Evolutionary conservation across 2,329 filamentous ascomycete genomes (phyloP).

Genomic region (Bipolaris zeicola): DNA sequence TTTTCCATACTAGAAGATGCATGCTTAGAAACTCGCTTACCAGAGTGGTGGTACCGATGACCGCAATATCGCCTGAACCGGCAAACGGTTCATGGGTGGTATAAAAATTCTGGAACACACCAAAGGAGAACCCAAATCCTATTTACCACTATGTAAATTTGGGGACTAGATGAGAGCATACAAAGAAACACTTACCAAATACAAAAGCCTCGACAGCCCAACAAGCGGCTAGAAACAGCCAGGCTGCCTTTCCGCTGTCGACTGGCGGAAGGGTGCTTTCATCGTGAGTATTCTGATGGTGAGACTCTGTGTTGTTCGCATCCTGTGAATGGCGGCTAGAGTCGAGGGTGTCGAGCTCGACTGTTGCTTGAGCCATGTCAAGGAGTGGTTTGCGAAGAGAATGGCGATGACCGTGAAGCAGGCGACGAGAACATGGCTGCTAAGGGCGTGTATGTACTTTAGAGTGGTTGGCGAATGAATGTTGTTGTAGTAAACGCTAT

Average conservation of each 20-base stretch:
- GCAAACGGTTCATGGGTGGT: conserved; percentile 63
- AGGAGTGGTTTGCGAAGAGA: no score
- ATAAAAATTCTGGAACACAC: conserved; percentile 74
- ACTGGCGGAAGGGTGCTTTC: background rate
- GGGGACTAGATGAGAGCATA: background rate
- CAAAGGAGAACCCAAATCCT: conserved; percentile 72
- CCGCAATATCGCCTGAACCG: conserved; percentile 59
- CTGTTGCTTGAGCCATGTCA: no score
- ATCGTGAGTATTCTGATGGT: no score
- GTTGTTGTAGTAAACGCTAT: no score
- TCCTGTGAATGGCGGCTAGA: no score
- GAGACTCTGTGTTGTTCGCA: no score
- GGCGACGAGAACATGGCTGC: no score
- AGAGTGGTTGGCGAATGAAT: no score
- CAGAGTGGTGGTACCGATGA: conserved; percentile 56
- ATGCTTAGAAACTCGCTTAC: conserved; percentile 15
- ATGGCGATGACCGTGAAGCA: no score
- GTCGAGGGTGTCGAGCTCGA: no score
- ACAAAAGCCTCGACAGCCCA: conserved; percentile 59
- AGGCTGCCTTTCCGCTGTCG: conserved; percentile 28
- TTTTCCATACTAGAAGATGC: conserved; percentile 8
- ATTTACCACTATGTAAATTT: background rate
- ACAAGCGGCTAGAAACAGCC: conserved; percentile 36
- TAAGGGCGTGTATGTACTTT: no score
- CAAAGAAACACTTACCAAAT: conserved; percentile 44